These are phyloP conservation scores for Sclerotinia spermophila DNA, from an alignment of 2,329 filamentous ascomycete species.

Conservation along the genomic window DNA sequence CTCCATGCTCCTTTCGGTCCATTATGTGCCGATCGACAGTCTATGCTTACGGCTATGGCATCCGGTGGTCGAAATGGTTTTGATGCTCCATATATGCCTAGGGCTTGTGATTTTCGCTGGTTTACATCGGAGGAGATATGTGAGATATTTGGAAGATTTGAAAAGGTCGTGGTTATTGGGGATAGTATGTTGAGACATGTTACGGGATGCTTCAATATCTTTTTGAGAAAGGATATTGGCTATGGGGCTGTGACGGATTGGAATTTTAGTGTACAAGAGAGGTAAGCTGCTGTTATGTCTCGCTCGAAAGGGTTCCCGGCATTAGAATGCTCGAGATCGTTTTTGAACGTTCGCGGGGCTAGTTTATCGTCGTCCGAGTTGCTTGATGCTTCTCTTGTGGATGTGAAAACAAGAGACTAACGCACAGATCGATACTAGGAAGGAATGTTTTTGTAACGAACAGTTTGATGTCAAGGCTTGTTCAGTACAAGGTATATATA, in stretches of 20 bases:
- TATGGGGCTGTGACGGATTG: constrained; percentile 49
- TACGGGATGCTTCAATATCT: constrained; percentile 45
- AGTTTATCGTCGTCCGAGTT: too few relatives aligned
- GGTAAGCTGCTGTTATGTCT: constrained; percentile 18
- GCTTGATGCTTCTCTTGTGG: neutral
- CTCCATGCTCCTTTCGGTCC: constrained; percentile 40
- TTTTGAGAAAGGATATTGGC: constrained; percentile 45
- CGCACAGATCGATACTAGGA: constrained; percentile 26
- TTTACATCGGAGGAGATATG: constrained; percentile 46
- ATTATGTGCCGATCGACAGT: constrained; percentile 39
- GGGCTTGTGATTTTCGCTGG: constrained; percentile 47
- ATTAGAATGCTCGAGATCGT: neutral
- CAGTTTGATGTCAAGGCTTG: constrained; percentile 49
- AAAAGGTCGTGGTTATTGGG: constrained; percentile 46
- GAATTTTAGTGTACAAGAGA: constrained; percentile 46
- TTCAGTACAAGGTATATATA: constrained; percentile 48
- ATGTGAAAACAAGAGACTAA: neutral
- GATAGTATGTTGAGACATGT: constrained; percentile 49
- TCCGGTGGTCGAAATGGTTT: constrained; percentile 45
- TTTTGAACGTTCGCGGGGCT: neutral
- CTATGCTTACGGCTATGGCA: constrained; percentile 39
- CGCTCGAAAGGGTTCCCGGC: too few relatives aligned
- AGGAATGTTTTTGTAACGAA: constrained; percentile 47
- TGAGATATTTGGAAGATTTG: constrained; percentile 44
- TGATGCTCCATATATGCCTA: constrained; percentile 45